Percentiles rank a stretch among this genome's conserved stretches.
Evolutionary conservation across 1,139 yeast species (phyloP).

Genomic region (Yamadazyma atlantica): DNA sequence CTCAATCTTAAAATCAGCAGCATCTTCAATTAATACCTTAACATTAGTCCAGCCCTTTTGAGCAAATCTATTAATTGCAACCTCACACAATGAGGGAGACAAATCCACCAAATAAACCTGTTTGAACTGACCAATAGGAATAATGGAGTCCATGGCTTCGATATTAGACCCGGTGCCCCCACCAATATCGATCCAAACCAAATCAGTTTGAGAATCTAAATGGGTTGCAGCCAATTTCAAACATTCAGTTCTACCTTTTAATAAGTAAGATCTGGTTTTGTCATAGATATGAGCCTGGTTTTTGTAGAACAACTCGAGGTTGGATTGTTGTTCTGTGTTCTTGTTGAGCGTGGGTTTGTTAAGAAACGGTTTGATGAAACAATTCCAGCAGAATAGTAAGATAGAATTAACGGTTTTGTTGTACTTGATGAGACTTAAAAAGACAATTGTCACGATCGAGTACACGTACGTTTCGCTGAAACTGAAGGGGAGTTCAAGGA

Average conservation of each 20-base stretch:
- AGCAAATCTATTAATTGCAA: slow-evolving; percentile 61
- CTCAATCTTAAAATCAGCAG: slow-evolving; percentile 62
- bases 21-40: slow-evolving; percentile 71
- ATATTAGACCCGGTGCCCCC: slow-evolving; percentile 86
- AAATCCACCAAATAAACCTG: slow-evolving; percentile 73
- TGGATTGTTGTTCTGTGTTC: slow-evolving; percentile 50
- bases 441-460: slow-evolving; percentile 10
- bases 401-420: slow-evolving; percentile 30
- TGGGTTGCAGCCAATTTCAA: slow-evolving; percentile 61
- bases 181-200: slow-evolving; percentile 83
- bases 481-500: slow-evolving; percentile 7
- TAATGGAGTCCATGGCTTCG: slow-evolving; percentile 64
- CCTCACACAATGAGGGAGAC: slow-evolving; percentile 72
- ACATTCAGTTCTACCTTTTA: slow-evolving; percentile 72
- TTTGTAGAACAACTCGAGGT: slow-evolving; percentile 69
- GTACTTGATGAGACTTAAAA: slow-evolving; percentile 1
- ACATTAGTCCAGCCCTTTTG: slow-evolving; percentile 59
- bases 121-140: slow-evolving; percentile 54
- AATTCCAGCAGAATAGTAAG: slow-evolving; percentile 46
- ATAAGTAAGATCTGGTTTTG: slow-evolving; percentile 58
- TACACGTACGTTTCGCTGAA: slow-evolving; percentile 9
- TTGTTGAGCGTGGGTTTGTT: slow-evolving; percentile 22
- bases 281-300: slow-evolving; percentile 79
- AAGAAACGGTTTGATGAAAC: slow-evolving; percentile 70
- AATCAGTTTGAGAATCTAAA: slow-evolving; percentile 38